Base-by-base conservation (phyloP, 2,329 filamentous ascomycete genomes). In the Arthrinium puccinioides region DNA sequence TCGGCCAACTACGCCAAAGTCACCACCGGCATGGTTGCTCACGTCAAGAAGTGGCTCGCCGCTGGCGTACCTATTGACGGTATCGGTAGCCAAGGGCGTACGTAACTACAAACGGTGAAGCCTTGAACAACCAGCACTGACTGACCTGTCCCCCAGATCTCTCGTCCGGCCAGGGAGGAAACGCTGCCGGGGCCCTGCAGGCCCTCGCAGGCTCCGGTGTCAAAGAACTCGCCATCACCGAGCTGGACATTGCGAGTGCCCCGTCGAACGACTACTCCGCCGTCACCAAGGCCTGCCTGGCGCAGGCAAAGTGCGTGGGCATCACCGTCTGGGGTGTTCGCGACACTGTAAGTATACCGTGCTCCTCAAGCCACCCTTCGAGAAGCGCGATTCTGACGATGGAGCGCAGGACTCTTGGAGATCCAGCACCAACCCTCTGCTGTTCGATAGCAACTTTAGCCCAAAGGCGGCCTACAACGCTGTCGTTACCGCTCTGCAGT, bases 41-140 rank as follows among this genome's bases (percentile, higher is more conserved):
- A 75, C 50, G 81, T 87, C 46, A 72, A 73, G 51, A 72, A 77
- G 52, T 84, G 79, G 79, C 50, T 76, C 34, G 68, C 67, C 0
- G 68, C 66, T 2, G 82, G 81, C 36, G 56, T 78, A 6, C 76
- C 74, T 34, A 79, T 80, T 49, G 73, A 80, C 51, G 76, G 76
- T 27, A 75, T 80, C 38, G 55, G 72, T 25, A 69, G 69, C 6
- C 73, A 78, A 51, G 57, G 62, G 9, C 74, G n/a, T n/a, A n/a
- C n/a, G n/a, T n/a, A n/a, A n/a, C n/a, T n/a, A n/a, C n/a, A n/a
- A n/a, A n/a, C n/a, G n/a, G n/a, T n/a, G n/a, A n/a, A n/a, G n/a
- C n/a, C n/a, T n/a, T n/a, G n/a, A n/a, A n/a, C n/a, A n/a, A n/a
- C n/a, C n/a, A n/a, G n/a, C n/a, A n/a, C n/a, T n/a, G n/a, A n/a